Conservation (phyloP, 1,139 yeast genomes). For the Geotrichum siamense region DNA sequence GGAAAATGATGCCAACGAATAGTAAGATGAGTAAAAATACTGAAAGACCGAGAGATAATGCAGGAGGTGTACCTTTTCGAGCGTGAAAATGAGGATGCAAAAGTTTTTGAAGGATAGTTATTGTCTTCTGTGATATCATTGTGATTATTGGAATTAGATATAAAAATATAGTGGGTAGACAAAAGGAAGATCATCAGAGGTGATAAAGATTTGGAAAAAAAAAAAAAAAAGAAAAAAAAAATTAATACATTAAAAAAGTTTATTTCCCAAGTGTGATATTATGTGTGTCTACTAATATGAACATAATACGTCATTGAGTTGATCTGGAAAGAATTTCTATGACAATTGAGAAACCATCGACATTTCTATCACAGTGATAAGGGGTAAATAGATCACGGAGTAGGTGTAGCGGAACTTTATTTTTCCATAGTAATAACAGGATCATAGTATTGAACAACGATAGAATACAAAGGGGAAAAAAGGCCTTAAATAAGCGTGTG, state of each 20-base stretch:
- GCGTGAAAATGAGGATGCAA: constrained; percentile 13
- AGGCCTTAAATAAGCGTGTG: no score
- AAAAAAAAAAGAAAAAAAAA: neutral
- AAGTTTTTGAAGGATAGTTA: constrained; percentile 8
- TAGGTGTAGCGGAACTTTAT: no score
- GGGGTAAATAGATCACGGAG: no score
- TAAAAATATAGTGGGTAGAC: neutral
- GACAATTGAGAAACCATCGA: no score
- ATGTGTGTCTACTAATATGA: no score
- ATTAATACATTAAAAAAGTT: neutral
- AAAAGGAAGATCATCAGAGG: neutral
- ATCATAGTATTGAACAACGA: no score
- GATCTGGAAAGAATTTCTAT: no score
- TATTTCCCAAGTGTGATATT: no score
- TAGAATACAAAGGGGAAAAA: no score
- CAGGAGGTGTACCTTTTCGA: constrained; percentile 42
- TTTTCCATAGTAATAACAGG: no score
- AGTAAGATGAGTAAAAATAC: constrained; percentile 46
- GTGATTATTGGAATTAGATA: neutral
- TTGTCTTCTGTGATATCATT: constrained; percentile 8
- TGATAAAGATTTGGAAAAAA: neutral
- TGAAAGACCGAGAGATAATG: constrained; percentile 57
- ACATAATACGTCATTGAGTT: no score
- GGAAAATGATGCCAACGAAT: constrained; percentile 32
- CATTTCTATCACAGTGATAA: no score